These are phyloP conservation scores for Drechslerella stenobrocha DNA, from an alignment of 2,329 filamentous ascomycete genomes.

Conservation along the genomic window DNA sequence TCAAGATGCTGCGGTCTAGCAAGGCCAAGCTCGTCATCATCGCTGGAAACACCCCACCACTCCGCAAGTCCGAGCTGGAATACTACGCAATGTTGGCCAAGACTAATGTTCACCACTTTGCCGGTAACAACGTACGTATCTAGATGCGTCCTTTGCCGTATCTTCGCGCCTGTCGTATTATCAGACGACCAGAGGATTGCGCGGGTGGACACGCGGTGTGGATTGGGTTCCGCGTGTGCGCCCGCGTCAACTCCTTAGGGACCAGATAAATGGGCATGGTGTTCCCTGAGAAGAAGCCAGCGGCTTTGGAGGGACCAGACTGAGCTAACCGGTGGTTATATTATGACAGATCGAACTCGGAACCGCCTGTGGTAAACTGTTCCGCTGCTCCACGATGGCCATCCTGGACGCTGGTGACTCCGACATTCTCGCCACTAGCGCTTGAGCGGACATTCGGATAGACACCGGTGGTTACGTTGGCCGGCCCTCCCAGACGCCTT, in stretches of 20 bases:
- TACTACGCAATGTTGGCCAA: conserved; percentile 93
- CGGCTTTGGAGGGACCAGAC: conserved; percentile 86
- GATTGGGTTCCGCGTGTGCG: conserved; percentile 54
- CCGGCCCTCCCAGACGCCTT: conserved; percentile 12
- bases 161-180: conserved; percentile 46
- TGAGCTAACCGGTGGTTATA: conserved; percentile 64
- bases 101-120: conserved; percentile 95
- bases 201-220: conserved; percentile 50
- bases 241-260: conserved; percentile 8
- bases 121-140: conserved; percentile 93
- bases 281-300: conserved; percentile 81
- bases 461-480: conserved; percentile 32
- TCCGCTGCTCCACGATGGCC: conserved; percentile 96
- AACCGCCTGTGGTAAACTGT: conserved; percentile 98
- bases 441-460: conserved; percentile 58
- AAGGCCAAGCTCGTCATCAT: conserved; percentile 99
- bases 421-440: conserved; percentile 83
- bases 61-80: conserved; percentile 96
- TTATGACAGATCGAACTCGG: conserved; percentile 85
- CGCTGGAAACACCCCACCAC: conserved; percentile 85
- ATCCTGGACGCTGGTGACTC: conserved; percentile 97
- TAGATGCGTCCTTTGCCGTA: conserved; percentile 3
- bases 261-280: conserved; percentile 45
- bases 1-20: conserved; percentile 88
- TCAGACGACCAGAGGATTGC: conserved; percentile 27